phyloP scores from a whole-genome alignment of 2,329 filamentous ascomycete species.

The Arachnopeziza araneosa region DNA sequence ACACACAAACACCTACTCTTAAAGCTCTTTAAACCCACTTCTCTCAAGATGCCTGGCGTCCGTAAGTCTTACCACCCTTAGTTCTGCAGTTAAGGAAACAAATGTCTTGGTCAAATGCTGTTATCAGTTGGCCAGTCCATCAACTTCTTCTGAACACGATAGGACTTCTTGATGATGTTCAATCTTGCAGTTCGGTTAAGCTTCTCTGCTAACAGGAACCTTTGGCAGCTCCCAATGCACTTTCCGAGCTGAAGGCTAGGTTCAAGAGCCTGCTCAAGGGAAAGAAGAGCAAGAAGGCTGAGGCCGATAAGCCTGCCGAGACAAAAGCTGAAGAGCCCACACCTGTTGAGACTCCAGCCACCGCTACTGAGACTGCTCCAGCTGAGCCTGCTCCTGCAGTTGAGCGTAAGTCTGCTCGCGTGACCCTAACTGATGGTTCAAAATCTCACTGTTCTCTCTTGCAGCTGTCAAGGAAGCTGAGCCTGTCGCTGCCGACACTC shows the following conservation, averaged over 20 bases:
- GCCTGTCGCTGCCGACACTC: constrained; percentile 14
- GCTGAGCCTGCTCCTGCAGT: constrained; percentile 15
- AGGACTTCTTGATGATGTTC: neutral
- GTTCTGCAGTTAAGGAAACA: neutral
- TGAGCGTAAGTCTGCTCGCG: constrained; percentile 12
- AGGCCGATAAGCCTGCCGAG: constrained; percentile 22
- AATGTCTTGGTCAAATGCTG: neutral
- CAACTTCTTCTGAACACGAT: neutral
- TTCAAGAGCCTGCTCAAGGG: constrained; percentile 27
- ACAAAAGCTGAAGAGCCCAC: constrained; percentile 7
- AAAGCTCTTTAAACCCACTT: neutral
- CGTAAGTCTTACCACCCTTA: constrained; percentile 21
- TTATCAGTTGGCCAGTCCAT: neutral
- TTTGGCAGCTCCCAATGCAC: constrained; percentile 26
- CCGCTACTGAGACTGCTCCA: constrained; percentile 18
- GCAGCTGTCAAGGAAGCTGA: constrained; percentile 17
- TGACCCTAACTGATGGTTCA: constrained; percentile 9
- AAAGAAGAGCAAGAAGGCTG: constrained; percentile 26
- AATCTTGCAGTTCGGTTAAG: neutral
- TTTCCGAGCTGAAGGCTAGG: constrained; percentile 27
- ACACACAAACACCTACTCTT: neutral
- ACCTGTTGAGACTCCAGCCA: constrained; percentile 10
- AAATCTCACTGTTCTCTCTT: constrained; percentile 7
- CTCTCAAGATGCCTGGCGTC: constrained; percentile 26
- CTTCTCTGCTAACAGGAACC: neutral